These are phyloP conservation scores for Articulospora tetracladia DNA, from an alignment of 495 filamentous ascomycete genomes.

Conservation along the genomic window DNA sequence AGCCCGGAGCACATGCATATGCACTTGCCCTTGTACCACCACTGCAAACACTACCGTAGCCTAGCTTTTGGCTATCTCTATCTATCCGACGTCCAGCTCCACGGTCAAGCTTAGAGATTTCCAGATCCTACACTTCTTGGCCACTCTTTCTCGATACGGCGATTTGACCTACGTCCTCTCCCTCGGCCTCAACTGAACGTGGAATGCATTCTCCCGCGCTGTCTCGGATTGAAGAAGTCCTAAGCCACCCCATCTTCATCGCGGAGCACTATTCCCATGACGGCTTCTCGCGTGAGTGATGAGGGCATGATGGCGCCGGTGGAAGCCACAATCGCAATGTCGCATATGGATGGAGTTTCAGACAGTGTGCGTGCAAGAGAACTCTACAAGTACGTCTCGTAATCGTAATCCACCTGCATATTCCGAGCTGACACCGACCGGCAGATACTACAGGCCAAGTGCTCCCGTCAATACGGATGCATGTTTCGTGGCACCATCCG, in stretches of 20 bases:
- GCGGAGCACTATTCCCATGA: not conserved
- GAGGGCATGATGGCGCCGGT: slow-evolving; percentile 15
- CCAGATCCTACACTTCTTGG: too few species aligned
- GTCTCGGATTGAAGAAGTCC: not conserved
- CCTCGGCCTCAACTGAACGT: not conserved
- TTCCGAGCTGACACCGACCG: not conserved
- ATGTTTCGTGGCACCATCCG: slow-evolving; percentile 3
- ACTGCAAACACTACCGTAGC: too few species aligned
- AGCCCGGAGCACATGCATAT: too few species aligned
- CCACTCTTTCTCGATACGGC: too few species aligned
- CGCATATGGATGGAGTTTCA: slow-evolving; percentile 18
- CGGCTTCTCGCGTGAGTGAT: not conserved
- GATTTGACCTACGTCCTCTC: not conserved
- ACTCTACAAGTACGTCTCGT: slow-evolving; percentile 21
- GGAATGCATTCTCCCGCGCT: not conserved
- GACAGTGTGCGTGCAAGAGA: slow-evolving; percentile 24
- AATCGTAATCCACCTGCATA: not conserved
- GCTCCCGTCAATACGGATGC: slow-evolving; percentile 13
- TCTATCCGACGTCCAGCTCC: too few species aligned
- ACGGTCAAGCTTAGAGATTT: too few species aligned
- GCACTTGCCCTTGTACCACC: too few species aligned
- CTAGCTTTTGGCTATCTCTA: too few species aligned
- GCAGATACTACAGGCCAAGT: slow-evolving; percentile 26
- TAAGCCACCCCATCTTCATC: too few species aligned
- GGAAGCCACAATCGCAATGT: slow-evolving; percentile 12